Percentiles rank a stretch among this genome's conserved stretches.
Evolutionary conservation across 352 stramenopile species (phyloP).

Genomic region (Saprolegnia diclina): DNA sequence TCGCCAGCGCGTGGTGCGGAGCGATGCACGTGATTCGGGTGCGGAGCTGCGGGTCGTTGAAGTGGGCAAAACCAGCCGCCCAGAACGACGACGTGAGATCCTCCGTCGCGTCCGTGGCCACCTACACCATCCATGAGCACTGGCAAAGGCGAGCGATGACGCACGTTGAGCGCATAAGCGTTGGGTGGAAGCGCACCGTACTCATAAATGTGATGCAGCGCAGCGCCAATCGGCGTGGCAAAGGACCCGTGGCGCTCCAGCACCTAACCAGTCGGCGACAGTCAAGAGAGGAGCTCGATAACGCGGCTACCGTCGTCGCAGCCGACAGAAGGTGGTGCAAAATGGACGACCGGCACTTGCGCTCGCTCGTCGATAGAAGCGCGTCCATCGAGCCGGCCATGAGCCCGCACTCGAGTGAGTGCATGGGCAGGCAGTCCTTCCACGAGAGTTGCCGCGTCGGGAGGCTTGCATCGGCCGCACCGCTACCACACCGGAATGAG

Average conservation of each 20-base stretch:
- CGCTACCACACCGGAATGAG: neutral
- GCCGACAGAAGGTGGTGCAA: neutral
- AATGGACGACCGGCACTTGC: neutral
- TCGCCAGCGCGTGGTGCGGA: neutral
- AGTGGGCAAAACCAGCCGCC: neutral
- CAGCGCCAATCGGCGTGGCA: neutral
- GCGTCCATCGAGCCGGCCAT: neutral
- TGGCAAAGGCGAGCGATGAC: neutral
- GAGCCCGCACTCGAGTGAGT: neutral
- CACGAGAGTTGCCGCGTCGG: neutral
- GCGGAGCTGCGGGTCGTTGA: neutral
- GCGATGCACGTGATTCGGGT: neutral
- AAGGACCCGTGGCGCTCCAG: neutral
- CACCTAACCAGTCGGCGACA: neutral
- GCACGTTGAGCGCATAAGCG: neutral
- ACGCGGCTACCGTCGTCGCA: neutral
- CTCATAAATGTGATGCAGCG: neutral
- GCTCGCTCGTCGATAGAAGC: neutral
- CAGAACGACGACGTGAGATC: neutral
- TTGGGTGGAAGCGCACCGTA: neutral
- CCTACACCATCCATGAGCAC: neutral
- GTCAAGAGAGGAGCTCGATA: no score
- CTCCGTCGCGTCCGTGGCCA: neutral
- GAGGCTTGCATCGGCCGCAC: neutral
- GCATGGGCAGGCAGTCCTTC: neutral